Conservation (phyloP, 345 rosid genomes). For the Geranium brycei region DNA sequence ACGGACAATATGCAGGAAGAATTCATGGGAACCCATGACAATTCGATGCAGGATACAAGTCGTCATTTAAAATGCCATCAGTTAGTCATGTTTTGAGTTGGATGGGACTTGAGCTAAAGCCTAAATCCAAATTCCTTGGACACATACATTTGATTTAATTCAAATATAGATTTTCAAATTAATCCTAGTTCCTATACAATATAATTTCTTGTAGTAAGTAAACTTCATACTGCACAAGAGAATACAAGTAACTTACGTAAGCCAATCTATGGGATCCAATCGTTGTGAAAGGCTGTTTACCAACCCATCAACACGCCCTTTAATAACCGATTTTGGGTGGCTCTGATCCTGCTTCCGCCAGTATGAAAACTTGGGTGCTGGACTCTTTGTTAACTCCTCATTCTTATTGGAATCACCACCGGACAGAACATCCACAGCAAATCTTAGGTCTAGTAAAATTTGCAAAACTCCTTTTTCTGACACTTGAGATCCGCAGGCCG, state of each 20-base stretch:
- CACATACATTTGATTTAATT: too few relatives aligned
- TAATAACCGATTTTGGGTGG: conserved; percentile 32
- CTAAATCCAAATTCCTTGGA: too few relatives aligned
- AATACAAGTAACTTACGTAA: conserved; percentile 49
- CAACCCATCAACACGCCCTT: conserved; percentile 49
- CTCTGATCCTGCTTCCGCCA: conserved; percentile 58
- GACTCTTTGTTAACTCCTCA: conserved; percentile 38
- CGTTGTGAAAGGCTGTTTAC: conserved; percentile 48
- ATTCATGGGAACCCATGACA: too few relatives aligned
- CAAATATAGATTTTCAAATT: too few relatives aligned
- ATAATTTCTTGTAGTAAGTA: too few relatives aligned
- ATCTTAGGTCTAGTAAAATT: conserved; percentile 74
- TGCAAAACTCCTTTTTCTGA: conserved; percentile 95
- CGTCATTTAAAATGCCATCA: too few relatives aligned
- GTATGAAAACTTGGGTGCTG: conserved; percentile 40
- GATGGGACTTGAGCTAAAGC: too few relatives aligned
- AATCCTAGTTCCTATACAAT: too few relatives aligned
- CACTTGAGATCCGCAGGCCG: conserved; percentile 46
- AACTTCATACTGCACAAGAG: conserved; percentile 1
- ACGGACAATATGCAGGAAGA: too few relatives aligned
- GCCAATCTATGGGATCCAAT: conserved; percentile 98
- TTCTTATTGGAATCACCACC: conserved; percentile 45
- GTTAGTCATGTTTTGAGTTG: too few relatives aligned
- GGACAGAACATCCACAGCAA: conserved; percentile 71
- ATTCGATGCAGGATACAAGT: too few relatives aligned